Conservation (phyloP, 2,329 filamentous ascomycete genomes). For the Fusarium sp. region DNA sequence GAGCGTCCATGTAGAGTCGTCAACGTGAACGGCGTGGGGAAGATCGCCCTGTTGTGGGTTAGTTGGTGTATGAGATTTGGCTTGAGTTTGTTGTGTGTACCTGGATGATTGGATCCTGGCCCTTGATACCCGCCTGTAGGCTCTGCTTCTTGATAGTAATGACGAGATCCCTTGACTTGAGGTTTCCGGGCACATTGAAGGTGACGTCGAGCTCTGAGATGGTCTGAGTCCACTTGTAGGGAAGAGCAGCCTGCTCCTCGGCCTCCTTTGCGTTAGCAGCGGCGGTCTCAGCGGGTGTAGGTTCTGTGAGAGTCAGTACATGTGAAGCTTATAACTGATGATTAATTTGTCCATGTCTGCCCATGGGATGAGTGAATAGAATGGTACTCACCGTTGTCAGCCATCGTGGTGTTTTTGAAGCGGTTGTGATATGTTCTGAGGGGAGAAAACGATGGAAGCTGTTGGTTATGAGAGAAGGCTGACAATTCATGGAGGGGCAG, state of each 20-base stretch:
- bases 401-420: conserved; percentile 46
- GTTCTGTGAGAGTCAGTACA: conserved; percentile 52
- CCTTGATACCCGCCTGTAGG: conserved; percentile 85
- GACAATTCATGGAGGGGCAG: conserved; percentile 37
- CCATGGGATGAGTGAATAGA: accelerated
- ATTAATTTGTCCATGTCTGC: not conserved
- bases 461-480: conserved; percentile 43
- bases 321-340: not conserved
- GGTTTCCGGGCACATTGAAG: conserved; percentile 79
- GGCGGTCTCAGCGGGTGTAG: conserved; percentile 64
- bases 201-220: conserved; percentile 88
- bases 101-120: conserved; percentile 83
- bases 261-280: conserved; percentile 75
- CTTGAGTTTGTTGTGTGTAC: conserved; percentile 57
- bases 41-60: conserved; percentile 74
- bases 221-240: conserved; percentile 97
- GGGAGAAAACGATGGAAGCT: conserved; percentile 34
- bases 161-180: conserved; percentile 85
- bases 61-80: not conserved
- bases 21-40: conserved; percentile 78
- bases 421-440: conserved; percentile 5
- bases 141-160: conserved; percentile 83
- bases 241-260: conserved; percentile 88
- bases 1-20: conserved; percentile 96
- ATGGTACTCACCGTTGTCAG: conserved; percentile 46